Base-by-base conservation (phyloP, 1,284 basidiomycete genomes). In the Quambalaria eucalypti region DNA sequence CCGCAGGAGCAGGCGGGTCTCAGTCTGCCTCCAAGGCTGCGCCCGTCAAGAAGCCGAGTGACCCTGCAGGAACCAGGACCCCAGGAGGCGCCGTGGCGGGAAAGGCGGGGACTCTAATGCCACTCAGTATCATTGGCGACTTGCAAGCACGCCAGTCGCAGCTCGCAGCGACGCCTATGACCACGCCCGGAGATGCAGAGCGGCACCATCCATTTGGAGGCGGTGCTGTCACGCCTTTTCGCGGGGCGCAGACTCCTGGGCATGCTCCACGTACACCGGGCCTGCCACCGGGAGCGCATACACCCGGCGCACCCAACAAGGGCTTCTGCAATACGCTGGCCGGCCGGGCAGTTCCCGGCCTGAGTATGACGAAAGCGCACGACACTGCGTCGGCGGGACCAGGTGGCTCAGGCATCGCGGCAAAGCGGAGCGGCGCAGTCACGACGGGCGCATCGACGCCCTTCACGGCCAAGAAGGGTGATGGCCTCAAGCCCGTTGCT, bases 71-170 rank as follows among this genome's bases (percentile, higher is more conserved):
- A 6, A 60, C 61, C 7, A 51, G 61, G 25, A 63, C 64, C n/a
- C 66, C 68, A 26, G 66, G 68, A 26, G 65, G 60, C 29, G 49
- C 48, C 31, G 66, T 56, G 4, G 62, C 56, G 14, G 67, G 67
- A 28, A 68, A 62, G 48, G 56, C 65, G 21, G 67, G 66, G n/a
- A 64, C 66, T 49, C 54, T 68, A 16, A 59, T 54, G 4, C 68
- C 69, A 0, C 52, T 72, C 48, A 74, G 73, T 59, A 74, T 74
- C 66, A 74, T 74, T 33, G 70, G 68, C n/a, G 73, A 74, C 50
- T 52, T 74, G 50, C 68, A 69, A 25, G 44, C 23, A 26, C 38
- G 19, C 10, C 21, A 50, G 4, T 39, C 51, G 10, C 2, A 28
- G 12, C 2, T 54, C 28, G 14, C 48, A 7, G 19, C 48, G 29